Conservation (phyloP, 208 protist genomes). For the Zelonia costaricensis region DNA sequence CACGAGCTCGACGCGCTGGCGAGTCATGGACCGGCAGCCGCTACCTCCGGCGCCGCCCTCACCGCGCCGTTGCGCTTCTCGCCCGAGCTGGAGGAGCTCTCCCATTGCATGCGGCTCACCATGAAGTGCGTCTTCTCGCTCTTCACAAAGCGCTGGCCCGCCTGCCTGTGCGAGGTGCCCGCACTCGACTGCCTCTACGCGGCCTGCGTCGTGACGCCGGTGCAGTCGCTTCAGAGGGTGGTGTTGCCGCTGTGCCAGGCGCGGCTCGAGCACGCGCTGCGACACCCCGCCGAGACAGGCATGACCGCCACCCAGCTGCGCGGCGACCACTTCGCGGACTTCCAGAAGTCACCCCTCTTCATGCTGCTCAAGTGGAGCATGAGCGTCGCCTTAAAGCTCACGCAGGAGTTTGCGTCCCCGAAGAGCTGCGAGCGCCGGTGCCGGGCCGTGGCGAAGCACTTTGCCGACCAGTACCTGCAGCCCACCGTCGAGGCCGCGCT, state of each 20-base stretch:
- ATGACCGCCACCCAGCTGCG: slow-evolving; percentile 33
- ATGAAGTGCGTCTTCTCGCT: slow-evolving; percentile 75
- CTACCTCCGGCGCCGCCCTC: slow-evolving; percentile 11
- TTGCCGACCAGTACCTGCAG: slow-evolving; percentile 38
- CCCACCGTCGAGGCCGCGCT: slow-evolving; percentile 49
- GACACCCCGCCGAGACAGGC: slow-evolving; percentile 22
- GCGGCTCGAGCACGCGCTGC: slow-evolving; percentile 31
- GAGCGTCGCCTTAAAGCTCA: slow-evolving; percentile 48
- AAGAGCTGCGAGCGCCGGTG: slow-evolving; percentile 67
- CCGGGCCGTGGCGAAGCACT: slow-evolving; percentile 54
- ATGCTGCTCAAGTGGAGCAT: slow-evolving; percentile 65
- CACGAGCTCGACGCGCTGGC: slow-evolving; percentile 29
- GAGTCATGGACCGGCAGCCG: slow-evolving; percentile 6
- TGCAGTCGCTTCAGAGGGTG: slow-evolving; percentile 34
- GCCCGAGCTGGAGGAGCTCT: slow-evolving; percentile 47
- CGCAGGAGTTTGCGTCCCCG: slow-evolving; percentile 61
- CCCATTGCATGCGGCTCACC: slow-evolving; percentile 72
- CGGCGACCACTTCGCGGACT: slow-evolving; percentile 60
- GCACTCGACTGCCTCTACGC: slow-evolving; percentile 54
- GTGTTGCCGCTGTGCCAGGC: slow-evolving; percentile 50
- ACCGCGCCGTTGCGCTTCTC: slow-evolving; percentile 18
- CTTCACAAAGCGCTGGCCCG: slow-evolving; percentile 52
- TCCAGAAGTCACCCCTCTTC: slow-evolving; percentile 65
- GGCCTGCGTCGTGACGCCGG: slow-evolving; percentile 37
- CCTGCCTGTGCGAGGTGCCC: slow-evolving; percentile 56